phyloP scores from a whole-genome alignment of 768 basidiomycete genomes.

The Psilocybe sp. region DNA sequence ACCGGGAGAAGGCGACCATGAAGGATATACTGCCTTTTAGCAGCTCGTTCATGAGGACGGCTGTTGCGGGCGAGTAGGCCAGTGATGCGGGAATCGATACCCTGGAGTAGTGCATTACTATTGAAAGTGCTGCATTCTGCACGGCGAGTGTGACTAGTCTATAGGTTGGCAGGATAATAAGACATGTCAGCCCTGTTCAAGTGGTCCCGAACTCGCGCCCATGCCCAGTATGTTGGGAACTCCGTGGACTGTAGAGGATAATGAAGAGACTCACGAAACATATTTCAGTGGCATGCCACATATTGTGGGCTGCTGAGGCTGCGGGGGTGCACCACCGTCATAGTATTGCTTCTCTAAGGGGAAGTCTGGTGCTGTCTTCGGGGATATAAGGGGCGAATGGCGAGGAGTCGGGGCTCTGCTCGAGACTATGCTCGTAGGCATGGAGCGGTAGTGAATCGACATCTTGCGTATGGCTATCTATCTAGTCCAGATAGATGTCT shows the following conservation, averaged over 20 bases:
- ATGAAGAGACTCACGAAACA: slow-evolving; percentile 56
- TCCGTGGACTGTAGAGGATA: background rate
- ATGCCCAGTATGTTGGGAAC: background rate
- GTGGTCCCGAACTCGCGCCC: no score
- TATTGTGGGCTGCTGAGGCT: slow-evolving; percentile 44
- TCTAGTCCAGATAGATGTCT: slow-evolving; percentile 1
- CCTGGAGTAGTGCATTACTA: slow-evolving; percentile 99
- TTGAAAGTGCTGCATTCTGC: slow-evolving; percentile 93
- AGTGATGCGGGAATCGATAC: slow-evolving; percentile 75
- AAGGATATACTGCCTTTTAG: slow-evolving; percentile 93
- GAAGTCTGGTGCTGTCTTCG: slow-evolving; percentile 32
- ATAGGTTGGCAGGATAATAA: slow-evolving; percentile 3
- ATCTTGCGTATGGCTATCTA: slow-evolving; percentile 35
- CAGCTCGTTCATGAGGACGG: slow-evolving; percentile 92
- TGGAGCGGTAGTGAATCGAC: slow-evolving; percentile 50
- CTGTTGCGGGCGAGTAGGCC: slow-evolving; percentile 90
- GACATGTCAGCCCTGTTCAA: background rate
- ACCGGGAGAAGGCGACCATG: slow-evolving; percentile 68
- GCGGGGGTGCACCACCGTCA: slow-evolving; percentile 17
- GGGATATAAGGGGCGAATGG: slow-evolving; percentile 49
- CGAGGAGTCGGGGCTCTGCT: slow-evolving; percentile 36
- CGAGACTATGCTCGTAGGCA: slow-evolving; percentile 41
- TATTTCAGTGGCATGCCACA: slow-evolving; percentile 79
- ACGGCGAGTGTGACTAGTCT: slow-evolving; percentile 85
- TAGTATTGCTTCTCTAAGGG: slow-evolving; percentile 35